These are phyloP conservation scores for Colletotrichum eleusines DNA, from an alignment of 2,329 filamentous ascomycete species.

Conservation along the genomic window DNA sequence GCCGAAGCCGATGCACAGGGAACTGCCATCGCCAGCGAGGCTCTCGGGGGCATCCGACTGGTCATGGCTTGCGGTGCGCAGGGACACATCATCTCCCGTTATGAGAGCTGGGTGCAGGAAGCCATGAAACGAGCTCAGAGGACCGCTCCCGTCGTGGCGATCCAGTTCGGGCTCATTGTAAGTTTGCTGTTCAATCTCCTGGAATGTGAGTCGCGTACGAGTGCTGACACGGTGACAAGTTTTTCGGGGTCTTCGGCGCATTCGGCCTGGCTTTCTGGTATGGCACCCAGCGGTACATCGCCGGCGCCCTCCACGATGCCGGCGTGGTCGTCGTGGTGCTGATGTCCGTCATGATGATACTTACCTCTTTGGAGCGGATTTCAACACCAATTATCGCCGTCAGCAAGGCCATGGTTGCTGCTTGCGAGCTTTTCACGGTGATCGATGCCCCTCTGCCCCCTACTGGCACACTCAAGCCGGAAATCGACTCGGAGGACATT, in stretches of 20 bases:
- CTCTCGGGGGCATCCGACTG: slow-evolving; percentile 56
- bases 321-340: slow-evolving; percentile 54
- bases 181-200: not conserved
- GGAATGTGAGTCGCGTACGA: too few relatives aligned
- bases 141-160: slow-evolving; percentile 49
- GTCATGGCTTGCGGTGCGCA: slow-evolving; percentile 60
- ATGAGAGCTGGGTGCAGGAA: slow-evolving; percentile 53
- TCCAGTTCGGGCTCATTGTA: slow-evolving; percentile 49
- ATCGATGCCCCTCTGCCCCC: slow-evolving; percentile 46
- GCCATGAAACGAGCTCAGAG: slow-evolving; percentile 52
- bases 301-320: slow-evolving; percentile 50
- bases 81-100: slow-evolving; percentile 51
- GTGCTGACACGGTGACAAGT: slow-evolving; percentile 42
- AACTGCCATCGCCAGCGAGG: slow-evolving; percentile 58
- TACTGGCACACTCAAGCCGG: slow-evolving; percentile 44
- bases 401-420: slow-evolving; percentile 47
- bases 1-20: slow-evolving; percentile 50
- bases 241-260: slow-evolving; percentile 50
- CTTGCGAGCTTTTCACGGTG: slow-evolving; percentile 48
- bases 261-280: slow-evolving; percentile 60
- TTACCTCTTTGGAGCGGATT: slow-evolving; percentile 52
- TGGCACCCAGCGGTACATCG: slow-evolving; percentile 53
- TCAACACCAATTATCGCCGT: slow-evolving; percentile 55
- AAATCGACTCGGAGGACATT: slow-evolving; percentile 41
- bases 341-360: slow-evolving; percentile 55